Evolutionary conservation across 2,329 filamentous ascomycete genomes (phyloP).

Genomic region (Aspergillus vadensis): DNA sequence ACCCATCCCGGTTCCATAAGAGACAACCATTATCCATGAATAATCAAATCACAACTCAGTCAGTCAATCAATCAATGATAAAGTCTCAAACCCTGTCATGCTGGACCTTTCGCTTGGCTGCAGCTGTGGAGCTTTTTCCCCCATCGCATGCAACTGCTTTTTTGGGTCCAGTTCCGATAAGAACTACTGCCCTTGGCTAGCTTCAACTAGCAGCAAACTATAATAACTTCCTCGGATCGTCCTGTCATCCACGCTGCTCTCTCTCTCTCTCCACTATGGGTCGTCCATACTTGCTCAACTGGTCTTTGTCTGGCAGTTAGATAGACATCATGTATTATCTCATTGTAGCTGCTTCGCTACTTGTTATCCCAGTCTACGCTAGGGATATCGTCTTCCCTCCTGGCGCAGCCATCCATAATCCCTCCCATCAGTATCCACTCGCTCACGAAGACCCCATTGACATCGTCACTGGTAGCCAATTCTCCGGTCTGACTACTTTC

Average conservation of each 20-base stretch:
- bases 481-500: conserved; percentile 40
- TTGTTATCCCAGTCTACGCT: conserved; percentile 6
- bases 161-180: conserved; percentile 1
- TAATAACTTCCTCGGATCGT: neutral
- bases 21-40: neutral
- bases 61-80: neutral
- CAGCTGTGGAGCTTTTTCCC: neutral
- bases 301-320: neutral
- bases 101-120: neutral
- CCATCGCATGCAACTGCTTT: conserved; percentile 9
- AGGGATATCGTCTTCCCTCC: conserved; percentile 35
- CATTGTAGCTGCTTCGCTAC: neutral
- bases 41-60: neutral
- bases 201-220: neutral
- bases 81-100: neutral
- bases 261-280: neutral
- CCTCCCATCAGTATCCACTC: conserved; percentile 16
- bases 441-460: conserved; percentile 39
- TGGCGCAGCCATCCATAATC: conserved; percentile 23
- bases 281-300: neutral
- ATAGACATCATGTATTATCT: neutral
- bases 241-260: too few relatives aligned
- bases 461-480: conserved; percentile 47
- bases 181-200: neutral
- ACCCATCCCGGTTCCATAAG: too few relatives aligned